phyloP scores from a whole-genome alignment of 2,329 filamentous ascomycete genomes.

The Septoria linicola region DNA sequence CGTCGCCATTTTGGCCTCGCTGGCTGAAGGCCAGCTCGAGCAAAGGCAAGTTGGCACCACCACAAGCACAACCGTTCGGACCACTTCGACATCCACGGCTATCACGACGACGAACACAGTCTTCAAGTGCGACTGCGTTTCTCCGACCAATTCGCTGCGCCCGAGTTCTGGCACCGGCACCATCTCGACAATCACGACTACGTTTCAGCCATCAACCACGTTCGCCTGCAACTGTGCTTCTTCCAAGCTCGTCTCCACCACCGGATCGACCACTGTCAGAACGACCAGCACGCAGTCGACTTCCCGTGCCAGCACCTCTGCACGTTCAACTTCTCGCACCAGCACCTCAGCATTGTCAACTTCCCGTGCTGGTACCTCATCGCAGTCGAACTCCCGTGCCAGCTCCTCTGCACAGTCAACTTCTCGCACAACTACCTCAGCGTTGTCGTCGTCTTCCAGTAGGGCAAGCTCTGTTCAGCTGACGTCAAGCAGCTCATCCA shows the following conservation, averaged over 20 bases:
- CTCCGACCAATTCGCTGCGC: constrained; percentile 6
- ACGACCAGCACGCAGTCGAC: not conserved
- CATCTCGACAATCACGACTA: constrained; percentile 1
- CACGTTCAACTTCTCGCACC: too few relatives aligned
- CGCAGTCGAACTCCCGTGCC: not conserved
- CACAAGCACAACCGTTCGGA: constrained; percentile 1
- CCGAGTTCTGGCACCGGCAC: constrained; percentile 4
- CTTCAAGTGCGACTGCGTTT: constrained; percentile 7
- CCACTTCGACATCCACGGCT: constrained; percentile 4
- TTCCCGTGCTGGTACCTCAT: too few relatives aligned
- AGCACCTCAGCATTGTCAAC: too few relatives aligned
- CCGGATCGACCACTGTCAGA: too few relatives aligned
- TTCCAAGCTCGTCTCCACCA: not conserved
- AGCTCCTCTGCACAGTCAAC: too few relatives aligned
- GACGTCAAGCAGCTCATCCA: not conserved
- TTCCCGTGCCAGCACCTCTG: not conserved
- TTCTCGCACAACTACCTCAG: too few relatives aligned
- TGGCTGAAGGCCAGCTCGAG: constrained; percentile 4
- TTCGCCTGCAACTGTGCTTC: constrained; percentile 10
- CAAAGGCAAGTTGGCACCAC: too few relatives aligned
- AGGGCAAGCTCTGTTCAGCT: not conserved
- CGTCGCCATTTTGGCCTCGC: not conserved
- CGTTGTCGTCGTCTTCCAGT: too few relatives aligned
- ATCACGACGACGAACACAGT: constrained; percentile 11
- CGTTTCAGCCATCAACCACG: not conserved